A percentile compares a stretch with the other conserved stretches of the same genome.
These are phyloP conservation scores for Auricularia sp. DNA, from an alignment of 768 basidiomycete genomes.

Conservation along the genomic window DNA sequence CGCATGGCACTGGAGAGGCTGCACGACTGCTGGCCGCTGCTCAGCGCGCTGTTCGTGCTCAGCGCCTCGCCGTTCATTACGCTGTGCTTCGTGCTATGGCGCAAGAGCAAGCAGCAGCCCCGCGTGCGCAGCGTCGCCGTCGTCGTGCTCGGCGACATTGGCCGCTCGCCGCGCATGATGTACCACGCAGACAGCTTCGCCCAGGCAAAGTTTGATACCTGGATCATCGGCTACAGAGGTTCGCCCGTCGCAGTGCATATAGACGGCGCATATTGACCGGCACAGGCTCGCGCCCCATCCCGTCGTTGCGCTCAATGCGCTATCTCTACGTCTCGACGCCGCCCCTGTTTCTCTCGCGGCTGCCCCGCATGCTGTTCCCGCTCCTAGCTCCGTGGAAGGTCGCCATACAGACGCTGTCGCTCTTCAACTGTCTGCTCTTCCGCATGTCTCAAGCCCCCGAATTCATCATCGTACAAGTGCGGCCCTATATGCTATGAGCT, in stretches of 20 bases:
- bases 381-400: conserved; percentile 69
- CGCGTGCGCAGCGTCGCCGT: conserved; percentile 67
- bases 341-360: conserved; percentile 36
- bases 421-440: conserved; percentile 53
- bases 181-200: conserved; percentile 94
- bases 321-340: conserved; percentile 60
- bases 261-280: not conserved
- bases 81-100: not conserved
- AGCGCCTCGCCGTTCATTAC: not conserved
- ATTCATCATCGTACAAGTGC: conserved; percentile 83
- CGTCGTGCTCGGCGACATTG: conserved; percentile 90
- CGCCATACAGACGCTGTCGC: conserved; percentile 48
- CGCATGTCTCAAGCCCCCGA: conserved; percentile 59
- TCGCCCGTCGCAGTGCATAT: conserved; percentile 11
- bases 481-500: not conserved
- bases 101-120: conserved; percentile 10
- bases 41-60: not conserved
- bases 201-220: conserved; percentile 62
- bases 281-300: conserved; percentile 66
- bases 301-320: conserved; percentile 54
- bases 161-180: conserved; percentile 96
- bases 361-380: conserved; percentile 56
- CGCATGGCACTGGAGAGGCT: not conserved
- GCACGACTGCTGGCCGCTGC: not conserved
- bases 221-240: conserved; percentile 83